These are phyloP conservation scores for Blastobotrys attinorum DNA, from an alignment of 805 yeast genomes.

Conservation along the genomic window DNA sequence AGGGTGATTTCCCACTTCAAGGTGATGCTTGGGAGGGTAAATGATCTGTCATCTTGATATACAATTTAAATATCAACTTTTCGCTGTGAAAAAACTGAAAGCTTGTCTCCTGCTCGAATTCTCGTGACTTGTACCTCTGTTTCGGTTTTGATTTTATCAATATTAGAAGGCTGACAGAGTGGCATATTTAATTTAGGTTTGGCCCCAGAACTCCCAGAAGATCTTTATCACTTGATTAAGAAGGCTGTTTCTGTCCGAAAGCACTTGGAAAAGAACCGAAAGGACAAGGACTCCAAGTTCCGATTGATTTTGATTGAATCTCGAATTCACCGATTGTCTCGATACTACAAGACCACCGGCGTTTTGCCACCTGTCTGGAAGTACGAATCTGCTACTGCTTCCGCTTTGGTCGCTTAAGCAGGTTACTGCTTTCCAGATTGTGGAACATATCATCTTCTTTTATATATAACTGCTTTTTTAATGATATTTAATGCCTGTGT, in stretches of 20 bases:
- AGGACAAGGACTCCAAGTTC: slow-evolving; percentile 99
- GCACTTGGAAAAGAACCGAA: slow-evolving; percentile 99
- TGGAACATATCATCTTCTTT: slow-evolving; percentile 11
- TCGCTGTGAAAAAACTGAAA: too few species aligned
- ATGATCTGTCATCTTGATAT: too few species aligned
- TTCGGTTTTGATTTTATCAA: slow-evolving; percentile 16
- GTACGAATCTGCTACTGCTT: slow-evolving; percentile 99
- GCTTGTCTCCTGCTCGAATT: too few species aligned
- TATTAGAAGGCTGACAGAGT: slow-evolving; percentile 27
- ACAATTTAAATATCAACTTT: too few species aligned
- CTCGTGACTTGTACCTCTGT: slow-evolving; percentile 24
- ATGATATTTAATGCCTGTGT: background rate
- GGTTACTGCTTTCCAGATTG: too few species aligned
- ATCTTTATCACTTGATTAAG: slow-evolving; percentile 96
- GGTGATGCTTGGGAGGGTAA: background rate
- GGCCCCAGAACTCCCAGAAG: slow-evolving; percentile 99
- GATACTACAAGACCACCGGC: slow-evolving; percentile 99
- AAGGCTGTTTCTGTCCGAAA: slow-evolving; percentile 99
- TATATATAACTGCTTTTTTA: slow-evolving; percentile 17
- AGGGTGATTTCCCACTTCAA: background rate
- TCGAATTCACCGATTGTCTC: slow-evolving; percentile 99
- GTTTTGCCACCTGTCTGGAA: slow-evolving; percentile 99
- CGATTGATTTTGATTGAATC: slow-evolving; percentile 99
- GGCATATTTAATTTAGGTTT: slow-evolving; percentile 37
- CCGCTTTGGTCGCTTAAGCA: slow-evolving; percentile 98